Percentiles rank a stretch among this genome's conserved stretches.
phyloP scores from a whole-genome alignment of 768 basidiomycete species.

The Pisolithus marmoratus region DNA sequence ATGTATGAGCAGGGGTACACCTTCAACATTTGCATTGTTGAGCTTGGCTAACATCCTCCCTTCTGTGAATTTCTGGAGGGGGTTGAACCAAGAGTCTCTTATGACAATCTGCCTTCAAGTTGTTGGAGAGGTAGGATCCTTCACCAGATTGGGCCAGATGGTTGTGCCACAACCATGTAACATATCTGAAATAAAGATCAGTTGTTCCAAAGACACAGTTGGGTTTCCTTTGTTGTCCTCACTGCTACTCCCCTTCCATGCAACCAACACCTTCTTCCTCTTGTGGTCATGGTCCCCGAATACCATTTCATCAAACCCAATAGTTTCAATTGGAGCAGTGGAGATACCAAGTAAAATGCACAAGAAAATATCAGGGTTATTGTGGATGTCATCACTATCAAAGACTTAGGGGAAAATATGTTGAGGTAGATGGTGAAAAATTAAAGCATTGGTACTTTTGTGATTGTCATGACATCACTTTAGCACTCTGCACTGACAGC shows the following conservation, averaged over 20 bases:
- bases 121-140: background rate
- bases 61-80: background rate
- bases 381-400: slow-evolving; percentile 4
- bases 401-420: no score
- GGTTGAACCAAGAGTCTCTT: slow-evolving; percentile 6
- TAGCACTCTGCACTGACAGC: no score
- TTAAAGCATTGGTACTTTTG: no score
- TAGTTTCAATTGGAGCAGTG: background rate
- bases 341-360: background rate
- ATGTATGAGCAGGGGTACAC: background rate
- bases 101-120: background rate
- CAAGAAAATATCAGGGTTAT: slow-evolving; percentile 1
- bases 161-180: slow-evolving; percentile 3
- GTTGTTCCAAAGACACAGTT: background rate
- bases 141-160: background rate
- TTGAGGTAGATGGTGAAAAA: no score
- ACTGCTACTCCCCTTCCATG: background rate
- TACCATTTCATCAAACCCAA: background rate
- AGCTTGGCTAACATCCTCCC: slow-evolving; percentile 2
- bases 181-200: background rate
- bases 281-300: background rate
- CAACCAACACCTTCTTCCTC: background rate
- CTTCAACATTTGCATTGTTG: background rate
- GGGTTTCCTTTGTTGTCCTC: no score
- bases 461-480: no score